Percentiles rank a stretch among this genome's conserved stretches.
phyloP scores from a whole-genome alignment of 169 alveolate species.

The Plasmodium malariae region DNA sequence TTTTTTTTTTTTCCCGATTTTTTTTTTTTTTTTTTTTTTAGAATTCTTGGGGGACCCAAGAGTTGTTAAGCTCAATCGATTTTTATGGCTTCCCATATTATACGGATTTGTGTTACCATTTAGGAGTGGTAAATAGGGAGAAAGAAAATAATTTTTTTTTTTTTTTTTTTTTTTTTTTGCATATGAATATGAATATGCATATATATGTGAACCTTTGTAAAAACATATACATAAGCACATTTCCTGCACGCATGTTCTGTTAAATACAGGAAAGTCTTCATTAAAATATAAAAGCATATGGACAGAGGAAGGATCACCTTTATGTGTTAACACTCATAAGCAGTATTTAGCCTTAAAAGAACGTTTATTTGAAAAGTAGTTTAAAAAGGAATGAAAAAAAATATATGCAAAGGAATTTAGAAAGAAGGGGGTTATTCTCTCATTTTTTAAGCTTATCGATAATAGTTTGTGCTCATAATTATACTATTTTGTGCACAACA shows the following conservation, averaged over 20 bases:
- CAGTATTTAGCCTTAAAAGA: conserved; percentile 46
- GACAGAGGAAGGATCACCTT: conserved; percentile 77
- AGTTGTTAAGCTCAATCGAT: conserved; percentile 77
- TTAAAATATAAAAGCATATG: conserved; percentile 70
- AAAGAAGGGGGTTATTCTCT: too few species aligned
- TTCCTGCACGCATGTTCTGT: too few species aligned
- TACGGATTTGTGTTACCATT: conserved; percentile 76
- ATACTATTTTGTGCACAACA: too few species aligned
- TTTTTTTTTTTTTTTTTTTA: conserved; percentile 31
- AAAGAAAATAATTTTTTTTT: background rate
- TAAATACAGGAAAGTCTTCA: conserved; percentile 26
- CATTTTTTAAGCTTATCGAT: background rate
- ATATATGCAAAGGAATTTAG: too few species aligned
- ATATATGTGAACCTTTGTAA: background rate
- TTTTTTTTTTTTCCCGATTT: conserved; percentile 45
- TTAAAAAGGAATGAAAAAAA: too few species aligned
- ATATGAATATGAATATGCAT: background rate
- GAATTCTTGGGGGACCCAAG: conserved; percentile 81
- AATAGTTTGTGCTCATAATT: too few species aligned
- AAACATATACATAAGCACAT: too few species aligned
- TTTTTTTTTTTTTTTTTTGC: too few species aligned
- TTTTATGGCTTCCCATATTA: conserved; percentile 78
- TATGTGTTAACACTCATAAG: conserved; percentile 56
- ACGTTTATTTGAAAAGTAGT: conserved; percentile 53
- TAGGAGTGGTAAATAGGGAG: conserved; percentile 68